Evolutionary conservation across 2,329 filamentous ascomycete species (phyloP), one percentile per base, ranked within the genome.

Genomic region (Alternaria infectoria): DNA sequence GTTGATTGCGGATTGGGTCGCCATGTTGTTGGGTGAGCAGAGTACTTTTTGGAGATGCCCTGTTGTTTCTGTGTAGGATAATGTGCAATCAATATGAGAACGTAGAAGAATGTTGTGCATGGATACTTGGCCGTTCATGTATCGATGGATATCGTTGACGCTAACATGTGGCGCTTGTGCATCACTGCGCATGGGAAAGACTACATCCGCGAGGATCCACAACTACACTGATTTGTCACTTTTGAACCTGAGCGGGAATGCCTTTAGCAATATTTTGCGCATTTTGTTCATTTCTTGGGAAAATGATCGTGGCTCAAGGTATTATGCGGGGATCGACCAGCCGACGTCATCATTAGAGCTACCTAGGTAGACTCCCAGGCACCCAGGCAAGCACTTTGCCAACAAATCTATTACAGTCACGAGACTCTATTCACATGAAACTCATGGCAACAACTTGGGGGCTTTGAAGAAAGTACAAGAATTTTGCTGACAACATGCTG

Each of bases 1-100:
- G 61, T 72, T 64, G 60, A 79, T 79, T 59, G 75, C 68, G 13
- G 74, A 70, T 68, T 64, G 65, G 4, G 62, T 64, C 4, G 59
- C 28, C 61, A 66, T 66, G 17, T 51, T 52, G 4, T 17, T 54
- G 17, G n/a, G n/a, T n/a, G 17, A 26, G 4, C 9, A 40, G 4
- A n/a, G 25, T 26, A 1, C 3, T 30, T 9, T 50, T 4, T 30
- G 11, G 11, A 30, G 28, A 30, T 30, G 9, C 2, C 17, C 15
- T 43, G 25, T 8, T n/a, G n/a, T n/a, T n/a, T n/a, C n/a, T n/a
- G n/a, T n/a, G n/a, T n/a, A n/a, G n/a, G n/a, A n/a, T n/a, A n/a
- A n/a, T n/a, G n/a, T n/a, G n/a, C n/a, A n/a, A n/a, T n/a, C n/a
- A n/a, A n/a, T n/a, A n/a, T n/a, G n/a, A n/a, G n/a, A 2, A 28